A percentile compares a stretch with the other conserved stretches of the same genome.
Conservation (phyloP, 768 basidiomycete genomes). For the Rhizopogon sp. region DNA sequence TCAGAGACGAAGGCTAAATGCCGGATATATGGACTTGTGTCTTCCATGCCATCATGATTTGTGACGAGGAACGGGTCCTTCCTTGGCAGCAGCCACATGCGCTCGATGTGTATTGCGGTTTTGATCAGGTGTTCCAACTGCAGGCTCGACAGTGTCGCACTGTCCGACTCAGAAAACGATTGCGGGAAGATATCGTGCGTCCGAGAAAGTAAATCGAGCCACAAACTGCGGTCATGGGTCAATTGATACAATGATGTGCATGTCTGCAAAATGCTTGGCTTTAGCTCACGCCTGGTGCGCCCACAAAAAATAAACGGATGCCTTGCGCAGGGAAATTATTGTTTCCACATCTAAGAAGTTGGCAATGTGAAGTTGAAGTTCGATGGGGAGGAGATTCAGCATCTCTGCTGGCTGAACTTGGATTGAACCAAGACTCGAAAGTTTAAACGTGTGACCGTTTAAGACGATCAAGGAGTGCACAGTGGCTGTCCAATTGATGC, state of each 20-base stretch:
- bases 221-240: conserved; percentile 14
- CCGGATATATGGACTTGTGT: neutral
- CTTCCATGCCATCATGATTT: neutral
- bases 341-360: conserved; percentile 10
- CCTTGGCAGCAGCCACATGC: conserved; percentile 12
- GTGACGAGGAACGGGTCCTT: neutral
- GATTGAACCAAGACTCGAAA: too few relatives aligned
- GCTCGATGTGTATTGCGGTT: conserved; percentile 10
- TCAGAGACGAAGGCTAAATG: conserved; percentile 14
- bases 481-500: too few relatives aligned
- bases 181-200: conserved; percentile 10
- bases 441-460: too few relatives aligned
- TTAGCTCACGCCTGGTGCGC: neutral
- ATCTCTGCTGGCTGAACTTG: neutral
- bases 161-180: conserved; percentile 11
- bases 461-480: too few relatives aligned
- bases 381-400: conserved; percentile 15
- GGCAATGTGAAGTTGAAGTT: conserved; percentile 12
- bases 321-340: conserved; percentile 16
- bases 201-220: conserved; percentile 11
- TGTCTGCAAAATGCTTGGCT: conserved; percentile 11
- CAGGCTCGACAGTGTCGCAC: conserved; percentile 3
- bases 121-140: conserved; percentile 12
- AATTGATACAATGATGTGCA: conserved; percentile 15
- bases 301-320: neutral